phyloP scores from a whole-genome alignment of 805 yeast genomes.

The Brettanomyces naardenensis region DNA sequence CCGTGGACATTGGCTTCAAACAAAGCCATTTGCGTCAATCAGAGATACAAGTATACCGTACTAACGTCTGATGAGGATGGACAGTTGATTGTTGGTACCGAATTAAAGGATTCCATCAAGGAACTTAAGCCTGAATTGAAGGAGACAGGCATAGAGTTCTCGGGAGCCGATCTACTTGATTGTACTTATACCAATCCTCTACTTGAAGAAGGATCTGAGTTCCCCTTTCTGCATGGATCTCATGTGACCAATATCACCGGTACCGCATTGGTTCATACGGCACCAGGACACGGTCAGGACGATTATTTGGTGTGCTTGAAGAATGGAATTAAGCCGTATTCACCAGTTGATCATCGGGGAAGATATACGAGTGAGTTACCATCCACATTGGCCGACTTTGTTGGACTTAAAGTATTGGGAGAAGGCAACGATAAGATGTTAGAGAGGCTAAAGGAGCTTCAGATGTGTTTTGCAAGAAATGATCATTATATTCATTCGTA shows the following conservation, averaged over 20 bases:
- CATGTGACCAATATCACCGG: conserved; percentile 82
- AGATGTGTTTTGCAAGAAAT: conserved; percentile 42
- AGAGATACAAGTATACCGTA: conserved; percentile 49
- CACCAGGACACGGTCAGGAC: conserved; percentile 97
- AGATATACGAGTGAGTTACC: conserved; percentile 49
- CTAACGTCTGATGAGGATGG: conserved; percentile 31
- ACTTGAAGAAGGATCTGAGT: conserved; percentile 20
- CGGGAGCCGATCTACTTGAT: conserved; percentile 35
- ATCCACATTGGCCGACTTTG: conserved; percentile 31
- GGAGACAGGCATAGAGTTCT: conserved; percentile 22
- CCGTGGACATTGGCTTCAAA: conserved; percentile 97
- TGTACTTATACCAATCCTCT: conserved; percentile 52
- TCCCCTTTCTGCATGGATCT: conserved; percentile 67
- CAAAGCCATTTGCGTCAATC: conserved; percentile 69
- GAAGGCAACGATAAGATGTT: conserved; percentile 46
- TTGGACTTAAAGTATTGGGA: conserved; percentile 54
- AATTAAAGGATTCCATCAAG: conserved; percentile 34
- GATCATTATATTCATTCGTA: conserved; percentile 67
- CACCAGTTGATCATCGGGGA: conserved; percentile 79
- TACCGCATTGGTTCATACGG: conserved; percentile 93
- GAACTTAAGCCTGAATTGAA: conserved; percentile 21
- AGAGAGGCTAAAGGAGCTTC: conserved; percentile 29
- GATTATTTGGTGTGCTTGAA: conserved; percentile 69
- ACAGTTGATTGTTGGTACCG: conserved; percentile 47
- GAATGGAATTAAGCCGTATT: conserved; percentile 49